Conservation (phyloP, 305 asterid genomes). For the Solanum aculeatissimum region DNA sequence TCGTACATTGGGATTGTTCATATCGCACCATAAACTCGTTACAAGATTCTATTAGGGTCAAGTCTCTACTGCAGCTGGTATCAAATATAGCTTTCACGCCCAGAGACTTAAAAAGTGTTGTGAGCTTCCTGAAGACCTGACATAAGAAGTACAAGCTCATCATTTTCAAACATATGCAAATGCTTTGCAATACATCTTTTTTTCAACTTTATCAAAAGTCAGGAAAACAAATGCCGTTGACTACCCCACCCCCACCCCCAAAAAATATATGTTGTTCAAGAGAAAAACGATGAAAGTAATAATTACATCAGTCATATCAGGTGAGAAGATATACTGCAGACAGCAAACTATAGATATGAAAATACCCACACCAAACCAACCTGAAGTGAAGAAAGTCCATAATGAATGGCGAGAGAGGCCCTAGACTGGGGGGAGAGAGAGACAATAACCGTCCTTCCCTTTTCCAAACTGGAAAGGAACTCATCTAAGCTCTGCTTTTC, state of each 20-base stretch:
- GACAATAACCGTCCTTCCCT: slow-evolving; percentile 63
- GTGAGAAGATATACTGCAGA: background rate
- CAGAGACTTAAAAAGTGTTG: slow-evolving; percentile 79
- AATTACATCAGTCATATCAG: background rate
- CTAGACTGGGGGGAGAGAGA: slow-evolving; percentile 94
- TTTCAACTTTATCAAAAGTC: background rate
- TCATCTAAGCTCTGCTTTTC: slow-evolving; percentile 97
- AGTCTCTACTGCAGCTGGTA: slow-evolving; percentile 87
- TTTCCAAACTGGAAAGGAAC: slow-evolving; percentile 50
- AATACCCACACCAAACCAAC: slow-evolving; percentile 13
- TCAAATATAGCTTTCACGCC: slow-evolving; percentile 87
- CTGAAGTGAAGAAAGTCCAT: slow-evolving; percentile 63
- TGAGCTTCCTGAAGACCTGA: slow-evolving; percentile 74
- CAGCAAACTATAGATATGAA: background rate
- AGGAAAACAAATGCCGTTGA: background rate
- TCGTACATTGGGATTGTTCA: slow-evolving; percentile 28
- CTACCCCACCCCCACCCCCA: background rate
- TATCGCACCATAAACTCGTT: slow-evolving; percentile 70
- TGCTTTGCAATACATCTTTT: background rate
- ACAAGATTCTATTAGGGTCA: slow-evolving; percentile 83
- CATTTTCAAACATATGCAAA: background rate
- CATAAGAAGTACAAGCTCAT: background rate
- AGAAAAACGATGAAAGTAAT: background rate
- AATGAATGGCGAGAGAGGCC: slow-evolving; percentile 88
- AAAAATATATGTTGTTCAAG: background rate